Conservation (phyloP, 176 grass and related monocot species). For the Oryza glumipatula region DNA sequence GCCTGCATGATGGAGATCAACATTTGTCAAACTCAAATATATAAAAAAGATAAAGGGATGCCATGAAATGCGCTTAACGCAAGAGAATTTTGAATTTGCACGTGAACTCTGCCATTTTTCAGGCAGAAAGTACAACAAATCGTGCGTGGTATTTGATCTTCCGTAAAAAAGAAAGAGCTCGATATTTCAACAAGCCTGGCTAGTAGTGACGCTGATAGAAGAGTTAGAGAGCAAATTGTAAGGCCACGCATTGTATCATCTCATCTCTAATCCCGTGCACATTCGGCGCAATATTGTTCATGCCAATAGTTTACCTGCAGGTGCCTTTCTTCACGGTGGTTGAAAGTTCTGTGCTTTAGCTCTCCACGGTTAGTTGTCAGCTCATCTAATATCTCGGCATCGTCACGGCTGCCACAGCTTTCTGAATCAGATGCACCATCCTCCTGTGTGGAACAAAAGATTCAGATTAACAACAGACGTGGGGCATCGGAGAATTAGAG, state of each 20-base stretch:
- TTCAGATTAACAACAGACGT: neutral
- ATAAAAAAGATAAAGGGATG: neutral
- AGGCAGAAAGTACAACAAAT: neutral
- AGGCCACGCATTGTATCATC: neutral
- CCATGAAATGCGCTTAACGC: constrained; percentile 26
- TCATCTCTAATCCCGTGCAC: neutral
- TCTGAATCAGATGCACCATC: constrained; percentile 39
- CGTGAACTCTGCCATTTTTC: constrained; percentile 26
- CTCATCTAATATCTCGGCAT: constrained; percentile 86
- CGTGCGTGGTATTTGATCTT: constrained; percentile 23
- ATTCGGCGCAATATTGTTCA: neutral
- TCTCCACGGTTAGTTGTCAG: constrained; percentile 85
- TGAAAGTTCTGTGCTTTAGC: constrained; percentile 64
- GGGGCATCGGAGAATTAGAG: neutral
- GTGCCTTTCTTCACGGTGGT: constrained; percentile 54
- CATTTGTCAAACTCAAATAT: constrained; percentile 22
- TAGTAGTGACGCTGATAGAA: constrained; percentile 20
- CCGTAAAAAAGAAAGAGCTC: neutral
- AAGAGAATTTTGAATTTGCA: constrained; percentile 34
- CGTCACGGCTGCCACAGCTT: constrained; percentile 44
- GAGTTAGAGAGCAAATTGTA: neutral
- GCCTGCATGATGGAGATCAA: constrained; percentile 23
- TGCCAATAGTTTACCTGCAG: constrained; percentile 60
- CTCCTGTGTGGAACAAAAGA: constrained; percentile 37
- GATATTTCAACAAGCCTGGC: constrained; percentile 24